These are phyloP conservation scores for Rhipidocladum racemiflorum DNA, from an alignment of 176 grass and related monocot species.

Conservation along the genomic window DNA sequence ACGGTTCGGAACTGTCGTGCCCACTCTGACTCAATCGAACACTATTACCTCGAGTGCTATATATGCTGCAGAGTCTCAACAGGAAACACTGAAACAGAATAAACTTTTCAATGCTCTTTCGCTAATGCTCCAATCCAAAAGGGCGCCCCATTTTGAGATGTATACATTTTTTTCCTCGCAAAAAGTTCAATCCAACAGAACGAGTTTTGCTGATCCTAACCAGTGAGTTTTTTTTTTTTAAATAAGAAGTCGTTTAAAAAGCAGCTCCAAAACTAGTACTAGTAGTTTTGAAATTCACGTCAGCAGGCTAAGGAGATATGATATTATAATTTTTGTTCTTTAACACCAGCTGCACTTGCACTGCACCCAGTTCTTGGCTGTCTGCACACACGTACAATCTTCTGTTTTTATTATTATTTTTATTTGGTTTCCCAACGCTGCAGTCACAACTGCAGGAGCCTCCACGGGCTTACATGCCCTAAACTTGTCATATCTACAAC, in stretches of 20 bases:
- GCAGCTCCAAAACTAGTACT: not conserved
- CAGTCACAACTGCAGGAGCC: not conserved
- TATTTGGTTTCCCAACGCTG: not conserved
- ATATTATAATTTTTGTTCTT: not conserved
- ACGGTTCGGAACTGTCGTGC: no score
- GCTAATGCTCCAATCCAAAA: not conserved
- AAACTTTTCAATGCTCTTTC: not conserved
- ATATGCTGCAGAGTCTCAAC: not conserved
- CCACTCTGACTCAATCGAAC: not conserved
- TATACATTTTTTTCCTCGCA: not conserved
- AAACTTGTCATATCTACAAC: conserved; percentile 19
- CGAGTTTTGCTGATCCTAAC: not conserved
- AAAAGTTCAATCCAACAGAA: not conserved
- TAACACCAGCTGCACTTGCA: conserved; percentile 13
- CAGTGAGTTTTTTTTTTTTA: not conserved
- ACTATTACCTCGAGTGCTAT: no score
- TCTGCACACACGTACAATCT: not conserved
- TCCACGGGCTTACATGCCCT: not conserved
- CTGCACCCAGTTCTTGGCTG: conserved; percentile 13
- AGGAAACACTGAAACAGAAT: not conserved
- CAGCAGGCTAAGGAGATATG: not conserved
- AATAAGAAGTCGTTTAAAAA: not conserved
- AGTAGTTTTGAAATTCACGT: not conserved
- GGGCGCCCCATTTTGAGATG: not conserved
- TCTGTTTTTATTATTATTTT: not conserved